These are phyloP conservation scores for Crepidotus variabilis DNA, from an alignment of 768 basidiomycete genomes.

Conservation along the genomic window DNA sequence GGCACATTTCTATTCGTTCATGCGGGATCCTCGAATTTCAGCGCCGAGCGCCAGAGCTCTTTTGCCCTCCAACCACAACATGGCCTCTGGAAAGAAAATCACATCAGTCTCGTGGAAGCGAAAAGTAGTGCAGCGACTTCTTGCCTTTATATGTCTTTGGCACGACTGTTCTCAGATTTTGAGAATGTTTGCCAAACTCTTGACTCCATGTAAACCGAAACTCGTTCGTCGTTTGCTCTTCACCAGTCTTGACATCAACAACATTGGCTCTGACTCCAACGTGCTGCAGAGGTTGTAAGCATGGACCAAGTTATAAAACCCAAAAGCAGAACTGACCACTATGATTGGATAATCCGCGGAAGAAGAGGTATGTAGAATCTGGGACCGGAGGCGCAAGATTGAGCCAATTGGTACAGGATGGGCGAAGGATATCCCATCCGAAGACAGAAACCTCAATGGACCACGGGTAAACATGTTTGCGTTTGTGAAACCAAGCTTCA, in stretches of 20 bases:
- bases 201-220: conserved; percentile 73
- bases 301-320: conserved; percentile 19
- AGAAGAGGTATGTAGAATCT: conserved; percentile 57
- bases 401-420: conserved; percentile 83
- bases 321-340: conserved; percentile 46
- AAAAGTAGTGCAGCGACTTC: conserved; percentile 13
- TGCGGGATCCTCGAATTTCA: conserved; percentile 43
- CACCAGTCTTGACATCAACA: conserved; percentile 62
- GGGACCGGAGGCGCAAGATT: conserved; percentile 69
- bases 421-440: conserved; percentile 77
- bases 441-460: conserved; percentile 66
- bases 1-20: background rate
- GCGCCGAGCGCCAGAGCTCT: conserved; percentile 68
- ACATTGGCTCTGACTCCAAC: conserved; percentile 71
- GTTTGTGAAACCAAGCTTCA: conserved; percentile 70
- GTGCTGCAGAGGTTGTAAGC: conserved; percentile 51
- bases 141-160: conserved; percentile 69
- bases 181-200: conserved; percentile 25
- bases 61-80: conserved; percentile 81
- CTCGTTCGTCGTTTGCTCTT: conserved; percentile 67
- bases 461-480: conserved; percentile 65
- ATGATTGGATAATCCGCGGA: conserved; percentile 48
- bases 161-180: conserved; percentile 44
- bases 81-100: conserved; percentile 52
- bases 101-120: background rate